Percentiles rank a stretch among this genome's conserved stretches.
Conservation (phyloP, 129 eudicot genomes). For the Saussurea involucrata region DNA sequence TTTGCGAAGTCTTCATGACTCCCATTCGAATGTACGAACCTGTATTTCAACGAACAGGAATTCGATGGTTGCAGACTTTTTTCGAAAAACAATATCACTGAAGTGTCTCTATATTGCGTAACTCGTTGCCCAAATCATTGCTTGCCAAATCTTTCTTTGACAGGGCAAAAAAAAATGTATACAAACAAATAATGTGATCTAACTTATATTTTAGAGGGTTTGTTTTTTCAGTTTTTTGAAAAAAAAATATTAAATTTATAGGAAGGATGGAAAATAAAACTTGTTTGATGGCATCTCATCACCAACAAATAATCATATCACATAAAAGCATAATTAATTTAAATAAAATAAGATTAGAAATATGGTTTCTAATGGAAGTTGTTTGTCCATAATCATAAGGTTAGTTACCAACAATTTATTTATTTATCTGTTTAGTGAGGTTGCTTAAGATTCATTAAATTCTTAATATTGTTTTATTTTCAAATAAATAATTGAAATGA, state of each 20-base stretch:
- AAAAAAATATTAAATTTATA: background rate
- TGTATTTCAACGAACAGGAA: no score
- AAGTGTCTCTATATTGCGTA: no score
- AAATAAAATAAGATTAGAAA: background rate
- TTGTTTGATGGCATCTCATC: constrained; percentile 25
- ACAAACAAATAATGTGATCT: background rate
- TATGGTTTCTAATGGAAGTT: constrained; percentile 26
- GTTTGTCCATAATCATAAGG: constrained; percentile 26
- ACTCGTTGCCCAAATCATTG: no score
- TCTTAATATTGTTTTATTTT: background rate
- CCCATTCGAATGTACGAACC: no score
- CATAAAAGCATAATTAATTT: background rate
- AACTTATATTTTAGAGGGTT: background rate
- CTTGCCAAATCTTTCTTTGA: no score
- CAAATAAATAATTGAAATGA: constrained; percentile 2
- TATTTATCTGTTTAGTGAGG: constrained; percentile 11
- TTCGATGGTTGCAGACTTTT: no score
- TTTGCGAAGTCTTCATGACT: no score
- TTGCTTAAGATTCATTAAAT: constrained; percentile 12
- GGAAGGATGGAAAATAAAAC: constrained; percentile 8
- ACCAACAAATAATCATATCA: constrained; percentile 9
- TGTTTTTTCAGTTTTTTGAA: background rate
- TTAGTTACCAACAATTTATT: constrained; percentile 11
- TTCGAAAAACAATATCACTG: no score
- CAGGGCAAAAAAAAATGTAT: no score